A percentile compares a stretch with the other conserved stretches of the same genome.
Evolutionary conservation across 1,139 yeast species (phyloP).

Genomic region (Protomyces gravidus): DNA sequence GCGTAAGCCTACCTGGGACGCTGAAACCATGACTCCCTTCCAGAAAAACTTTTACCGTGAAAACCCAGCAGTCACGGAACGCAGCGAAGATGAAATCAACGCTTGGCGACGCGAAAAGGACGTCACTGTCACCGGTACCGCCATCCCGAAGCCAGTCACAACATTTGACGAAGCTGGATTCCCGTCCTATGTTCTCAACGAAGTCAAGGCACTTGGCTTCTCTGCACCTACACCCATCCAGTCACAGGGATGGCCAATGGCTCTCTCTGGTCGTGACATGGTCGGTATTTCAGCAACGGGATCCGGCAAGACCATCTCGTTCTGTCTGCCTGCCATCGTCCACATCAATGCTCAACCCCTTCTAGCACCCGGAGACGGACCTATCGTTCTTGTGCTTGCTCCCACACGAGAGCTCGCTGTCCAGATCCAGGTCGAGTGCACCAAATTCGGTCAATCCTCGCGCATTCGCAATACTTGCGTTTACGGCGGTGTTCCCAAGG

Average conservation of each 20-base stretch:
- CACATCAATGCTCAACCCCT: slow-evolving; percentile 98
- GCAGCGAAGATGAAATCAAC: slow-evolving; percentile 67
- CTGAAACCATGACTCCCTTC: slow-evolving; percentile 73
- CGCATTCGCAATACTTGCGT: slow-evolving; percentile 96
- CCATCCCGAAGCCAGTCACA: slow-evolving; percentile 92
- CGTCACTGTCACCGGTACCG: slow-evolving; percentile 77
- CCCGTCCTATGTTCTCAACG: slow-evolving; percentile 70
- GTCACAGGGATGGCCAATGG: slow-evolving; percentile 99
- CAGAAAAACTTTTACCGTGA: slow-evolving; percentile 94
- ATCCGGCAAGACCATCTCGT: slow-evolving; percentile 95
- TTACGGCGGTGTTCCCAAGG: slow-evolving; percentile 98
- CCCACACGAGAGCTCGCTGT: slow-evolving; percentile 99
- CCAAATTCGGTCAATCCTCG: slow-evolving; percentile 86
- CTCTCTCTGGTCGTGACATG: slow-evolving; percentile 96
- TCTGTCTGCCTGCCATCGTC: slow-evolving; percentile 93
- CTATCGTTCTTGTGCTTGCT: slow-evolving; percentile 89
- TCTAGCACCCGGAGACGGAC: slow-evolving; percentile 91
- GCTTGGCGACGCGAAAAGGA: slow-evolving; percentile 76
- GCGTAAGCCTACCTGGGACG: slow-evolving; percentile 68
- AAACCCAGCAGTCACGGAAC: slow-evolving; percentile 67
- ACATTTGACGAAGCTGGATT: slow-evolving; percentile 63
- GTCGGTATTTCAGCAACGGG: slow-evolving; percentile 99
- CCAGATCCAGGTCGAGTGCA: slow-evolving; percentile 93
- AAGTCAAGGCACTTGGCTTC: slow-evolving; percentile 89
- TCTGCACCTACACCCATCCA: slow-evolving; percentile 93